Evolutionary conservation across 345 rosid genomes (phyloP), one percentile per base, ranked within the genome.

Genomic region (Carallia brachiata): DNA sequence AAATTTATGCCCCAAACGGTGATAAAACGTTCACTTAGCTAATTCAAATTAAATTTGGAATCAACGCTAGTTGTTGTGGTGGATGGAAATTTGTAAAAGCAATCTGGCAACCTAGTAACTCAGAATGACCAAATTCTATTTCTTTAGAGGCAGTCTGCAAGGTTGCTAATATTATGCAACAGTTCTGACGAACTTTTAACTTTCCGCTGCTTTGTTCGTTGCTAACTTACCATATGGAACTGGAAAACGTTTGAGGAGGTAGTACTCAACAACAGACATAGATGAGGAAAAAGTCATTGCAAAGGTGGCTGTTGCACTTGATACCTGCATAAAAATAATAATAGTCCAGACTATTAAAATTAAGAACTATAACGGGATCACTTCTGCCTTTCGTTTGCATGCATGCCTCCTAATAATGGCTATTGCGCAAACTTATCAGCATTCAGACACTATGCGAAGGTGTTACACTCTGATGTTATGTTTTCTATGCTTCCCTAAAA

Each of bases 291-390:
- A 85, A 32, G 83, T 80, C 88, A 85, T 85, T 2, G 84, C 86
- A 59, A 85, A 85, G 39, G 88, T 82, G 32, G 88, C 88, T 3
- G 88, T 82, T 58, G 88, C 86, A 62, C 88, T 85, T n/a, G 88
- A 78, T 23, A 85, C 88, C 88, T 84, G 84, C 68, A 70, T 0
- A 36, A 60, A 73, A 36, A 19, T 28, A 36, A 6, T 32, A 17
- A 6, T 34, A 66, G 56, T 65, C 52, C 44, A n/a, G 53, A 68
- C 34, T 44, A 17, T 7, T 54, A 7, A 28, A 23, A 55, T 55
- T 28, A 23, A 55, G 18, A 13, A 28, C 15, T 13, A 23, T 23
- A 23, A 55, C 32, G 23, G 0, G 23, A 7, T 44, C 37, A 64
- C 18, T 15, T 64, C 30, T 50, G 37, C 56, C 57, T 64, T 19